Evolutionary conservation across 169 alveolate species (phyloP).

Genomic region (Fabrea salina): DNA sequence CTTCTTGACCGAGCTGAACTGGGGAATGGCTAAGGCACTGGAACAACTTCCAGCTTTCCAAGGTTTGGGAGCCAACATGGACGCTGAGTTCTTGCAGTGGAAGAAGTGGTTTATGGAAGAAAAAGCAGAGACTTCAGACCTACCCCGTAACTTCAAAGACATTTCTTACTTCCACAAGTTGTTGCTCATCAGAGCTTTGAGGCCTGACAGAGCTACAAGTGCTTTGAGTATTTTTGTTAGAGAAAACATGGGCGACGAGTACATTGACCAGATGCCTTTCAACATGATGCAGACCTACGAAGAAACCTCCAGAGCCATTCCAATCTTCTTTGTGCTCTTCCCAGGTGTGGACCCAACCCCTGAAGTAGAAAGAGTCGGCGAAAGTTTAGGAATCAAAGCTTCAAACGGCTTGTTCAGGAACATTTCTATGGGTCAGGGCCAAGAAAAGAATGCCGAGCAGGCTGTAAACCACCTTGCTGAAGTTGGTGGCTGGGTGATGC

Average conservation of each 20-base stretch:
- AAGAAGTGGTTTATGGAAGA: constrained; percentile 95
- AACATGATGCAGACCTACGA: constrained; percentile 86
- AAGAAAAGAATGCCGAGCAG: constrained; percentile 93
- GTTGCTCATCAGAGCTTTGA: constrained; percentile 89
- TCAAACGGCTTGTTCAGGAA: constrained; percentile 89
- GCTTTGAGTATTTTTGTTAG: constrained; percentile 90
- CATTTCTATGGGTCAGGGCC: constrained; percentile 98
- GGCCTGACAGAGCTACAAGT: constrained; percentile 94
- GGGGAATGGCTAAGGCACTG: constrained; percentile 83
- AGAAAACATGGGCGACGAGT: constrained; percentile 87
- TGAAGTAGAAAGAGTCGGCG: constrained; percentile 86
- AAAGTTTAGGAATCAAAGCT: constrained; percentile 62
- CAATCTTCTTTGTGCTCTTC: constrained; percentile 94
- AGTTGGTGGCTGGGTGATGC: constrained; percentile 94
- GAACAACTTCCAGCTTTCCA: constrained; percentile 72
- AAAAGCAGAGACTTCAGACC: constrained; percentile 93
- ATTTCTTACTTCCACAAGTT: constrained; percentile 89
- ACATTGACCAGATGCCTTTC: constrained; percentile 90
- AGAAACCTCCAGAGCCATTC: constrained; percentile 88
- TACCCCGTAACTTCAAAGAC: constrained; percentile 91
- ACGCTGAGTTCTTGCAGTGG: constrained; percentile 79
- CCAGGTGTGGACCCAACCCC: constrained; percentile 95
- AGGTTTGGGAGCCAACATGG: constrained; percentile 74
- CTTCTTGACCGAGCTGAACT: constrained; percentile 83
- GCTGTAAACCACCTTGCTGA: constrained; percentile 90